Base-by-base conservation (phyloP, 139 green algal species). In the Tetraselmis chui region DNA sequence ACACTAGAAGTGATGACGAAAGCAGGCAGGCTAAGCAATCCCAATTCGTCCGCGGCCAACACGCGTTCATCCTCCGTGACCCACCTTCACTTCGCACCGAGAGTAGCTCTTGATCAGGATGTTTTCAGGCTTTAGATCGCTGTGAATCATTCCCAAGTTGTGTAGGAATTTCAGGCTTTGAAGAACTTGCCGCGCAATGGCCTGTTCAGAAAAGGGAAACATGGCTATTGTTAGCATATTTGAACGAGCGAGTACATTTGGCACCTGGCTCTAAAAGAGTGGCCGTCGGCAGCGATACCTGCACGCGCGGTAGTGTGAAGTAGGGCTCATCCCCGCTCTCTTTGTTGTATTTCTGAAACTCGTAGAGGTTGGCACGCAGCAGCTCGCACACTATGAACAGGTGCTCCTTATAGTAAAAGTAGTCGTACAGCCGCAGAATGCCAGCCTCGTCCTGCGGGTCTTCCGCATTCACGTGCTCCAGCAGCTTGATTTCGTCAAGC, bases 381-480 rank as follows among this genome's bases (percentile, higher is more conserved):
- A 99, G 91, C 92, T 99, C 96, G 79, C 91, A 97, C 45, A 98
- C 95, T 30, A 99, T 93, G 87, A 99, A 94, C 28, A 99, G 89
- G 83, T 99, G 96, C 89, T 99, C 96, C 91, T 94, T 93, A 83
- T 95, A 96, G 89, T 99, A 99, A 82, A 99, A 98, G 87, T 93
- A 98, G 87, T 99, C 95, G 83, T 95, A 95, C 75, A 99, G 89
- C 23, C 95, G 89, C 82, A 99, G 91, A 29, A 99, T 89, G 84
- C 92, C 90, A 30, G 94, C 82, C 82, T 96, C 89, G 77, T 99
- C 96, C 1, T 89, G 82, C 1, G 96, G 95, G 87, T 99, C 96
- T 23, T 91, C 85, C 23, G 79, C 77, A 82, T 98, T 98, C 24
- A 98, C 88, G 82, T 93, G 95, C 28, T 86, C 88, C 79, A 98